Percentiles rank a stretch among this genome's conserved stretches.
These are phyloP conservation scores for Fusarium siculi DNA, from an alignment of 2,329 filamentous ascomycete species.

Conservation along the genomic window DNA sequence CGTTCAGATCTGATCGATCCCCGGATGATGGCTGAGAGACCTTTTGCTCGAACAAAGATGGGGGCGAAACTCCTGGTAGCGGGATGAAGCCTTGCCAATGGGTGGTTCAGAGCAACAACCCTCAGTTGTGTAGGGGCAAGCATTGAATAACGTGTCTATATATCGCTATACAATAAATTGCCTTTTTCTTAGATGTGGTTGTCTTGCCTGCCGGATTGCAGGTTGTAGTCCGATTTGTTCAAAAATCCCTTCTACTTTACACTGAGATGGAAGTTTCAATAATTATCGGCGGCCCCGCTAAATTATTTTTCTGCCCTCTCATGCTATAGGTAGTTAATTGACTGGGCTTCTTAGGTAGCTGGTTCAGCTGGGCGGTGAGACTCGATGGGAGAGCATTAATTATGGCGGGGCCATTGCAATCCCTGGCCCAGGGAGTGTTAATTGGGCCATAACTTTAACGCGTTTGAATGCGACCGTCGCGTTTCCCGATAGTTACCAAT, in stretches of 20 bases:
- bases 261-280: conserved; percentile 20
- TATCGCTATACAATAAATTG: neutral
- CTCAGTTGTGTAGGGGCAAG: conserved; percentile 38
- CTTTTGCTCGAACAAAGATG: conserved; percentile 43
- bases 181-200: conserved; percentile 6
- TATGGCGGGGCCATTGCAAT: neutral
- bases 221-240: neutral
- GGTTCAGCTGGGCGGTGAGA: conserved; percentile 22
- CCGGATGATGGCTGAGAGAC: conserved; percentile 74
- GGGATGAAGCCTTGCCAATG: conserved; percentile 18
- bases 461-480: conserved; percentile 35
- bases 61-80: conserved; percentile 22
- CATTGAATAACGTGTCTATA: conserved; percentile 43
- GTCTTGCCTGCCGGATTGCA: neutral
- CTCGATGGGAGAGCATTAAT: neutral
- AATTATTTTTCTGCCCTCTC: conserved; percentile 48
- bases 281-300: conserved; percentile 1
- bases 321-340: neutral
- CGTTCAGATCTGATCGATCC: conserved; percentile 67
- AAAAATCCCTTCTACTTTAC: neutral
- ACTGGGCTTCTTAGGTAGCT: conserved; percentile 1
- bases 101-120: conserved; percentile 34
- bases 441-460: conserved; percentile 32
- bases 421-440: conserved; percentile 7
- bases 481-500: conserved; percentile 22